Conservation (phyloP, 331 rosid genomes). For the Quercus phellos region DNA sequence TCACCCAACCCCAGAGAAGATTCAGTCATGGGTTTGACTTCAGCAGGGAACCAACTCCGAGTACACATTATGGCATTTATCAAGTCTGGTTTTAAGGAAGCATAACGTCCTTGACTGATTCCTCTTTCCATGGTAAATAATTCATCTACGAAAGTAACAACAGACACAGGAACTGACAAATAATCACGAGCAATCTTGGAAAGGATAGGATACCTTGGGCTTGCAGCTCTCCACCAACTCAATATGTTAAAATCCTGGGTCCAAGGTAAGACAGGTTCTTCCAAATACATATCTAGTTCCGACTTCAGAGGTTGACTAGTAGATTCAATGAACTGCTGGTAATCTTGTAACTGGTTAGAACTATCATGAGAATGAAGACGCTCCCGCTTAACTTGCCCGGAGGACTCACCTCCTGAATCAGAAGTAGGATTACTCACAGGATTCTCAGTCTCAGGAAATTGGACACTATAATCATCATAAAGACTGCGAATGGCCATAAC, state of each 20-base stretch:
- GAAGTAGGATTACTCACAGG: too few relatives aligned
- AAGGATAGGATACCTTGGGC: neutral
- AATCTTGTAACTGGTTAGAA: too few relatives aligned
- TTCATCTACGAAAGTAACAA: neutral
- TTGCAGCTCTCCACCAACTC: constrained; percentile 5
- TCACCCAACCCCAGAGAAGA: too few relatives aligned
- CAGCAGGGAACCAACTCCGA: neutral
- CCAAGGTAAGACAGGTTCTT: constrained; percentile 9
- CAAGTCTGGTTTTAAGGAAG: neutral
- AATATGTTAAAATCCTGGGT: constrained; percentile 1
- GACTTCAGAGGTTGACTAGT: neutral
- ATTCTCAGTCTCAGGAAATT: neutral
- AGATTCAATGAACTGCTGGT: too few relatives aligned
- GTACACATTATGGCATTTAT: constrained; percentile 3
- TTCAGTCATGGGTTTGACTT: too few relatives aligned
- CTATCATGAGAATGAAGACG: too few relatives aligned
- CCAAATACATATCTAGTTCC: constrained; percentile 14
- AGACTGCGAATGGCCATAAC: neutral
- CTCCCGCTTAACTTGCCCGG: too few relatives aligned
- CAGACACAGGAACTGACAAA: constrained; percentile 4
- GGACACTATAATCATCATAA: neutral
- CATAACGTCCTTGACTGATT: neutral
- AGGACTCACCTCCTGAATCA: too few relatives aligned
- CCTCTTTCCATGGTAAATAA: neutral
- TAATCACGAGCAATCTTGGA: constrained; percentile 12